Percentiles rank a stretch among this genome's conserved stretches.
Evolutionary conservation across 2,329 filamentous ascomycete genomes (phyloP).

Genomic region (Talaromyces funiculosus): DNA sequence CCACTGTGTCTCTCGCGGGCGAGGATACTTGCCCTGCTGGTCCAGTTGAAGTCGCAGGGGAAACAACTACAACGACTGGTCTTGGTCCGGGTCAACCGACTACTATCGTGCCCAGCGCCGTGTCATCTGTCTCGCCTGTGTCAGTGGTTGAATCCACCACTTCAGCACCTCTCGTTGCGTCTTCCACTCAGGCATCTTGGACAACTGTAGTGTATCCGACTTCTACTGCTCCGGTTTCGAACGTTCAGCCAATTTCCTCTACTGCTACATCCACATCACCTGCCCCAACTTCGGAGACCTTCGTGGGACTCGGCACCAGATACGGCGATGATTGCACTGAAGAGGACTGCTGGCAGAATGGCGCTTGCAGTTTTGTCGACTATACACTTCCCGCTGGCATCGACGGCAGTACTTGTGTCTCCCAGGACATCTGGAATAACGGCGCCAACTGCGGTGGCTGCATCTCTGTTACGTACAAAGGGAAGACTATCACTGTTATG

Average conservation of each 20-base stretch:
- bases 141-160: neutral
- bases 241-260: neutral
- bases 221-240: neutral
- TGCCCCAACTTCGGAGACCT: neutral
- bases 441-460: neutral
- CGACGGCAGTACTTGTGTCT: neutral
- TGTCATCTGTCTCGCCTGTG: neutral
- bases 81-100: neutral
- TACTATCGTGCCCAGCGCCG: neutral
- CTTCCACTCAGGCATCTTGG: neutral
- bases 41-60: neutral
- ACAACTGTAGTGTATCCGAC: neutral
- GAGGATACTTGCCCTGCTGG: neutral
- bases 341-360: constrained; percentile 5
- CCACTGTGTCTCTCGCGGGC: neutral
- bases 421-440: constrained; percentile 1
- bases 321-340: neutral
- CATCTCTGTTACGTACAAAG: constrained; percentile 1
- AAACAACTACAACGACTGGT: neutral
- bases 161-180: neutral
- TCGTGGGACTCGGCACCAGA: neutral
- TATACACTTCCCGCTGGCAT: constrained; percentile 1
- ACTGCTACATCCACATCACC: neutral
- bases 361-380: constrained; percentile 6
- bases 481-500: constrained; percentile 5